A percentile compares a stretch with the other conserved stretches of the same genome.
Conservation (phyloP, 2,329 filamentous ascomycete genomes). For the Ophiobolus disseminans region DNA sequence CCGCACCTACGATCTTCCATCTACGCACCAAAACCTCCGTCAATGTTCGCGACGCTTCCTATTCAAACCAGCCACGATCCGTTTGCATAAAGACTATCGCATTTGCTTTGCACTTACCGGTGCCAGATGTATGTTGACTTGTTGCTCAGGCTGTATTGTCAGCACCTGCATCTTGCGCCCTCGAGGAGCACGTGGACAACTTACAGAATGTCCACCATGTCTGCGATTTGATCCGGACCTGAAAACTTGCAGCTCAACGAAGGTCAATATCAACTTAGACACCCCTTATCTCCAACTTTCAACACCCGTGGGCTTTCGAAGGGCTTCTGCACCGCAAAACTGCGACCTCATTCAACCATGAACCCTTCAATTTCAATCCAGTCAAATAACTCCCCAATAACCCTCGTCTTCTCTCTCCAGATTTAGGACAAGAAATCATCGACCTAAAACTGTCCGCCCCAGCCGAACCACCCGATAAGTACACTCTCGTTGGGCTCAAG, state of each 20-base stretch:
- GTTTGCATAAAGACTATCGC: not conserved
- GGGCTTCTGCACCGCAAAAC: too few relatives aligned
- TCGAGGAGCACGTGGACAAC: not conserved
- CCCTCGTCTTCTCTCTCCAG: too few relatives aligned
- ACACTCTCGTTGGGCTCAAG: too few relatives aligned
- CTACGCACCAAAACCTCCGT: not conserved
- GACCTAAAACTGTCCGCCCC: too few relatives aligned
- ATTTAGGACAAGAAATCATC: too few relatives aligned
- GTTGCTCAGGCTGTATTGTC: not conserved
- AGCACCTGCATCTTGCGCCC: not conserved
- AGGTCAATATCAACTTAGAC: too few relatives aligned
- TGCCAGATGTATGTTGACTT: conserved; percentile 3
- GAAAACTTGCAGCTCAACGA: not conserved
- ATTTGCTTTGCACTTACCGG: not conserved
- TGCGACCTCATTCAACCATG: too few relatives aligned
- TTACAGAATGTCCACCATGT: not conserved
- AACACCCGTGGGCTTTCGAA: too few relatives aligned
- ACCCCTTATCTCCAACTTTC: too few relatives aligned
- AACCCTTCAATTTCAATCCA: too few relatives aligned
- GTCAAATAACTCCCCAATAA: too few relatives aligned
- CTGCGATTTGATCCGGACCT: not conserved
- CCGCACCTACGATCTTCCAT: not conserved
- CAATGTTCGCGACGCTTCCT: not conserved
- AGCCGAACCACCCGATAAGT: too few relatives aligned
- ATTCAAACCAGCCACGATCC: not conserved